Evolutionary conservation across 1,284 basidiomycete species (phyloP).

Genomic region (Sphagnurus paluster): DNA sequence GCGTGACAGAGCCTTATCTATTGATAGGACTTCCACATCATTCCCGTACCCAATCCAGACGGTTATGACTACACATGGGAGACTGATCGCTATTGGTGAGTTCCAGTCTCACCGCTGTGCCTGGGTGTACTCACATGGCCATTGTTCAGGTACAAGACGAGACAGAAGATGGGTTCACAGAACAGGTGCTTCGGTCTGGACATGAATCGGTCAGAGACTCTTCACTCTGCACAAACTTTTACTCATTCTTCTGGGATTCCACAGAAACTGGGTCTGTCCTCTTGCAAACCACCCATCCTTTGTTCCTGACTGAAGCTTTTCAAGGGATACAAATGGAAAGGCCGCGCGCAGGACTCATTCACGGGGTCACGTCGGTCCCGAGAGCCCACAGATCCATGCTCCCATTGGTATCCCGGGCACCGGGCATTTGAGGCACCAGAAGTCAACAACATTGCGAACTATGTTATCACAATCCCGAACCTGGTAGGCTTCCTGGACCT

Average conservation of each 20-base stretch:
- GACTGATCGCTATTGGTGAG: constrained; percentile 70
- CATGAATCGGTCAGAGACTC: constrained; percentile 60
- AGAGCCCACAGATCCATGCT: constrained; percentile 56
- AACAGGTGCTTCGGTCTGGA: constrained; percentile 72
- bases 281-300: background rate
- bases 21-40: constrained; percentile 67
- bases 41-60: constrained; percentile 84
- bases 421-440: constrained; percentile 77
- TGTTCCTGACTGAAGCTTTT: background rate
- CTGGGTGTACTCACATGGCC: background rate
- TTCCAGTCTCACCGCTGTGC: background rate
- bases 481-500: constrained; percentile 71
- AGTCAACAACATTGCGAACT: constrained; percentile 73
- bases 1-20: constrained; percentile 1
- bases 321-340: constrained; percentile 66
- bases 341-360: constrained; percentile 30
- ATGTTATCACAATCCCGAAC: constrained; percentile 55
- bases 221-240: background rate
- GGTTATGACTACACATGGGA: constrained; percentile 77
- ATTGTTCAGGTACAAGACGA: constrained; percentile 81
- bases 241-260: background rate
- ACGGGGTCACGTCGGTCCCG: constrained; percentile 26
- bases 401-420: constrained; percentile 72
- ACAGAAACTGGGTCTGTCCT: constrained; percentile 61
- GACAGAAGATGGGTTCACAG: constrained; percentile 53